Evolutionary conservation across 2,329 filamentous ascomycete genomes (phyloP).

Genomic region (Paradendryphiella salina): DNA sequence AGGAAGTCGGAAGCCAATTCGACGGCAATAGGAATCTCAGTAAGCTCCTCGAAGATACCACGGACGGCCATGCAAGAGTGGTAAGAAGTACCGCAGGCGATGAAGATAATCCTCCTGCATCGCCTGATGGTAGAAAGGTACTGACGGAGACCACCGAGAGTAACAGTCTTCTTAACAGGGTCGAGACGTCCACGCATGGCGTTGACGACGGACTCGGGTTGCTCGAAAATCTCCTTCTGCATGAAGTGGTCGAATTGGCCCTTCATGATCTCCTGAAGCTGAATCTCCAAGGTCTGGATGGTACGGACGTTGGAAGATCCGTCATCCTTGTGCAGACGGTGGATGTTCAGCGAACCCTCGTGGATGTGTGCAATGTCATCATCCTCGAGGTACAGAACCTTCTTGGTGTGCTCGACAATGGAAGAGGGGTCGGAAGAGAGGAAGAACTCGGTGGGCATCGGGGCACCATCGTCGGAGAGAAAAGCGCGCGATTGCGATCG

Average conservation of each 20-base stretch:
- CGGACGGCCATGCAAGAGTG: slow-evolving; percentile 99
- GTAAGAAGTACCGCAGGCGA: slow-evolving; percentile 96
- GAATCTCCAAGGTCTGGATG: slow-evolving; percentile 97
- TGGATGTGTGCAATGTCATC: slow-evolving; percentile 99
- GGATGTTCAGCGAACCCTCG: slow-evolving; percentile 98
- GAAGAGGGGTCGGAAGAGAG: slow-evolving; percentile 97
- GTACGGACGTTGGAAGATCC: slow-evolving; percentile 95
- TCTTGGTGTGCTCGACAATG: slow-evolving; percentile 99
- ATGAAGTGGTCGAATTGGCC: slow-evolving; percentile 99
- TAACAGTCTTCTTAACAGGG: slow-evolving; percentile 89
- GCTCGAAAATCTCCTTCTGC: slow-evolving; percentile 99
- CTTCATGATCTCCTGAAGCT: slow-evolving; percentile 99
- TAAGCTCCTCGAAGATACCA: slow-evolving; percentile 95
- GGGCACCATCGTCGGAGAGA: slow-evolving; percentile 96
- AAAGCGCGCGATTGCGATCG: slow-evolving; percentile 98
- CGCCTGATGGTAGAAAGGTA: slow-evolving; percentile 96
- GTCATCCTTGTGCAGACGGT: slow-evolving; percentile 95
- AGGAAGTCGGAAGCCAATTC: slow-evolving; percentile 98
- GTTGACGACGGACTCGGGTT: slow-evolving; percentile 98
- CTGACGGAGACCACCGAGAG: slow-evolving; percentile 90
- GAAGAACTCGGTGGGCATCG: slow-evolving; percentile 99
- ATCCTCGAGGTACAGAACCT: slow-evolving; percentile 99
- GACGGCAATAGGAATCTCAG: slow-evolving; percentile 95
- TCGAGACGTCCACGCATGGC: slow-evolving; percentile 99
- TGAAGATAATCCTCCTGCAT: slow-evolving; percentile 97